phyloP scores from a whole-genome alignment of 345 rosid genomes.

The Adansonia digitata region DNA sequence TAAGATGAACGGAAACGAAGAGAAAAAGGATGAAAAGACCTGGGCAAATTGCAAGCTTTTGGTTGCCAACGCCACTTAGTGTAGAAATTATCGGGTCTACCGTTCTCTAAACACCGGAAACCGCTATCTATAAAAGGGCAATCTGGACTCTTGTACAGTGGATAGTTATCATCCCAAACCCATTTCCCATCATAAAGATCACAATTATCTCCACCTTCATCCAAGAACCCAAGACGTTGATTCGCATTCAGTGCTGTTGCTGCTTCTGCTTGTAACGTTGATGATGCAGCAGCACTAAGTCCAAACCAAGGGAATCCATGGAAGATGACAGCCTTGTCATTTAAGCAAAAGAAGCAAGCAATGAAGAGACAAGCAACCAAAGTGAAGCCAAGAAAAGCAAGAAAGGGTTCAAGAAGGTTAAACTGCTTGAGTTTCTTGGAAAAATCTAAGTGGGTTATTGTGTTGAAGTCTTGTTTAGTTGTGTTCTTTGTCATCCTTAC shows the following conservation, averaged over 20 bases:
- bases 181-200: slow-evolving; percentile 78
- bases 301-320: slow-evolving; percentile 31
- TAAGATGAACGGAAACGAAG: neutral
- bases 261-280: neutral
- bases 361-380: slow-evolving; percentile 35
- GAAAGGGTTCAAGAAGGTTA: slow-evolving; percentile 43
- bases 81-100: slow-evolving; percentile 74
- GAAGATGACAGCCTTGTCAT: slow-evolving; percentile 25
- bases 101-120: slow-evolving; percentile 78
- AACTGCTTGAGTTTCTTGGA: slow-evolving; percentile 40
- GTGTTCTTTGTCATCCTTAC: slow-evolving; percentile 7
- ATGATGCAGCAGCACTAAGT: slow-evolving; percentile 8
- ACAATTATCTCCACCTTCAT: slow-evolving; percentile 48
- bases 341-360: slow-evolving; percentile 42
- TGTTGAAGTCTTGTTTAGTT: slow-evolving; percentile 4
- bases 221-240: slow-evolving; percentile 48
- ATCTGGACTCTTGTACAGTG: slow-evolving; percentile 71
- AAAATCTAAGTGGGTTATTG: slow-evolving; percentile 33
- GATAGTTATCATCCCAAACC: slow-evolving; percentile 87
- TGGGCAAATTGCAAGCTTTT: slow-evolving; percentile 66
- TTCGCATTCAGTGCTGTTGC: neutral
- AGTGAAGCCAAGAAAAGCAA: slow-evolving; percentile 39
- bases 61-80: slow-evolving; percentile 99
- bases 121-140: slow-evolving; percentile 75
- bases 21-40: slow-evolving; percentile 27